These are phyloP conservation scores for Mycena polygramma DNA, from an alignment of 768 basidiomycete genomes.

Conservation along the genomic window DNA sequence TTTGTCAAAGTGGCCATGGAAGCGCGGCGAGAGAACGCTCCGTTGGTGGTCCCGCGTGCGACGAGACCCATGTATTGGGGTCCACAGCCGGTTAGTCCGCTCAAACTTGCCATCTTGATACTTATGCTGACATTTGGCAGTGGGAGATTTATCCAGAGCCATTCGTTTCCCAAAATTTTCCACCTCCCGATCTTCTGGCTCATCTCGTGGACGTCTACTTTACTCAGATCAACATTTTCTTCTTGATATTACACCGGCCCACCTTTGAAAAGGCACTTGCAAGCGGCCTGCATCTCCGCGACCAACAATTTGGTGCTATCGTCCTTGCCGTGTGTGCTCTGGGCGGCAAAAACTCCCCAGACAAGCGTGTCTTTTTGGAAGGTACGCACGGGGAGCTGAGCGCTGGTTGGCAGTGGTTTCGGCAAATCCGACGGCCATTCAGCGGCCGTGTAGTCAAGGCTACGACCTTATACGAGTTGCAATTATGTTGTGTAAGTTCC, in stretches of 20 bases:
- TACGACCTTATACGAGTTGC: slow-evolving; percentile 70
- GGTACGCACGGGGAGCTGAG: slow-evolving; percentile 42
- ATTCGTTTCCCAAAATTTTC: slow-evolving; percentile 2
- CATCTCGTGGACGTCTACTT: slow-evolving; percentile 67
- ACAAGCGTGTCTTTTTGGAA: slow-evolving; percentile 54
- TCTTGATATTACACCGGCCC: slow-evolving; percentile 65
- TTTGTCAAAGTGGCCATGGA: slow-evolving; percentile 20
- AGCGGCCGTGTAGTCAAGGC: slow-evolving; percentile 58
- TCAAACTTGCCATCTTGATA: too few relatives aligned
- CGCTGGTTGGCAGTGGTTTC: slow-evolving; percentile 58
- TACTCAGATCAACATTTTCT: slow-evolving; percentile 49
- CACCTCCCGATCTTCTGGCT: slow-evolving; percentile 47
- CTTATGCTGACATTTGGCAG: slow-evolving; percentile 24
- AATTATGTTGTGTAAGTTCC: slow-evolving; percentile 58
- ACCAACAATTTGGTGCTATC: slow-evolving; percentile 55
- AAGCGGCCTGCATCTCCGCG: slow-evolving; percentile 52
- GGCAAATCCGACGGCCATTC: slow-evolving; percentile 64
- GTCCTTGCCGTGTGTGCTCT: slow-evolving; percentile 68
- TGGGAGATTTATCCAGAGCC: slow-evolving; percentile 26
- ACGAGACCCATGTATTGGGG: slow-evolving; percentile 25
- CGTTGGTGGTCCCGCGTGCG: neutral
- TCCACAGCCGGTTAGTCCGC: slow-evolving; percentile 16
- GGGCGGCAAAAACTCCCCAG: slow-evolving; percentile 57
- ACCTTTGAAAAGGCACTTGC: slow-evolving; percentile 58
- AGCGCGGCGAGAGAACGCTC: neutral